Base-by-base conservation (phyloP, 371 early-diverging fungal genomes). In the Actinomortierella ambigua region DNA sequence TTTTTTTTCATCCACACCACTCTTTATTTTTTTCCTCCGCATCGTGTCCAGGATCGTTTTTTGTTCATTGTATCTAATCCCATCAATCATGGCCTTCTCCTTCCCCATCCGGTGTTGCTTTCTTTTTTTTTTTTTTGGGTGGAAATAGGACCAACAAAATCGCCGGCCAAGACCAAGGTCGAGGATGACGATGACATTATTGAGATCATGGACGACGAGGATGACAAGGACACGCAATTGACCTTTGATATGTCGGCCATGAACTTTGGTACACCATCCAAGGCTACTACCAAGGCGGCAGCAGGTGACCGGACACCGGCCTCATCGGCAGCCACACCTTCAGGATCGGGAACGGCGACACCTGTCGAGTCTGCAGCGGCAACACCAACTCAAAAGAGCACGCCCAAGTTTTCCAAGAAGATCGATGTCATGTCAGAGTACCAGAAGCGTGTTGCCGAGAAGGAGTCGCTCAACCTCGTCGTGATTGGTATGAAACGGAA, bases 391-490 rank as follows among this genome's bases (percentile, higher is more conserved):
- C 73, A 77, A 11, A 87, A 78, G 42, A 55, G 57, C 11, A 53
- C 68, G 1, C 68, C 55, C 52, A 80, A 83, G 65, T 39, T 68
- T 28, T 70, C 85, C 75, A 79, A 81, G 63, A 83, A 82, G 20
- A 84, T 95, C 58, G 84, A 94, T 76, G 88, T 95, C 3, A 61
- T 77, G 4, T 87, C 83, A 55, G 95, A 93, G 73, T 92, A 86
- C 68, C 80, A 84, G 50, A 91, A 90, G 68, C 81, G 95, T 5
- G 77, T 82, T 5, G 76, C 79, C 9, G 87, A 84, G 22, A 93
- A 93, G 57, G 85, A 85, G 9, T 82, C 82, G 13, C 53, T 96
- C 50, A 96, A 95, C 56, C 76, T 98, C 27, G 93, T 95, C 2
- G 88, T 96, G 8, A 89, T 95, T 62, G 96, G 90, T 88, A 73